phyloP scores from a whole-genome alignment of 257 asterid species.

The Perilla frutescens region DNA sequence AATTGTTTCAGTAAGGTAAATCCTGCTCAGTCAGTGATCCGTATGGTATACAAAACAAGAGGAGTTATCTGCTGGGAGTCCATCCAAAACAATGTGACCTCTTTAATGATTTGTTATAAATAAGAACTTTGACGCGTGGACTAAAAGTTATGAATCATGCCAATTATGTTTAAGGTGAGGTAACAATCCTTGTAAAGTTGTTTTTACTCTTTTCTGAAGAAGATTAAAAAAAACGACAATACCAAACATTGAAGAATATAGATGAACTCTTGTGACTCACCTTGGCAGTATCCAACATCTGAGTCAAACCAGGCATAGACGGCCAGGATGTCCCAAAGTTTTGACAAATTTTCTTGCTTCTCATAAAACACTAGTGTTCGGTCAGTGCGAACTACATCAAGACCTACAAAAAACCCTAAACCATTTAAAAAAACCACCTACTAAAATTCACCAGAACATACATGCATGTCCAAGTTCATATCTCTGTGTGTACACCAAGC shows the following conservation, averaged over 20 bases:
- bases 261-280: conserved; percentile 47
- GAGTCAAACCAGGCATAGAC: conserved; percentile 88
- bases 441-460: conserved; percentile 15
- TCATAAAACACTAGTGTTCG: conserved; percentile 81
- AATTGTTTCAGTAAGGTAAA: too few relatives aligned
- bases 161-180: background rate
- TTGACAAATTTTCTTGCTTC: conserved; percentile 80
- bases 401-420: conserved; percentile 58
- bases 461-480: conserved; percentile 3
- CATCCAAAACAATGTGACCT: conserved; percentile 12
- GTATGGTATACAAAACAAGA: too few relatives aligned
- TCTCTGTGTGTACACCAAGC: background rate
- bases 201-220: conserved; percentile 8
- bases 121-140: background rate
- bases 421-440: conserved; percentile 33
- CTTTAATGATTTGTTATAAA: background rate
- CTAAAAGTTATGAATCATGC: conserved; percentile 9
- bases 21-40: too few relatives aligned
- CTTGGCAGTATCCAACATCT: conserved; percentile 96
- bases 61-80: background rate
- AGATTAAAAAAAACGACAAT: conserved; percentile 16
- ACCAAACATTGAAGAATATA: conserved; percentile 14
- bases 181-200: conserved; percentile 3
- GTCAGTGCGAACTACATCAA: conserved; percentile 93
- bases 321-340: conserved; percentile 93